Evolutionary conservation across 2,329 filamentous ascomycete species (phyloP).

Genomic region (Diplodia seriata): DNA sequence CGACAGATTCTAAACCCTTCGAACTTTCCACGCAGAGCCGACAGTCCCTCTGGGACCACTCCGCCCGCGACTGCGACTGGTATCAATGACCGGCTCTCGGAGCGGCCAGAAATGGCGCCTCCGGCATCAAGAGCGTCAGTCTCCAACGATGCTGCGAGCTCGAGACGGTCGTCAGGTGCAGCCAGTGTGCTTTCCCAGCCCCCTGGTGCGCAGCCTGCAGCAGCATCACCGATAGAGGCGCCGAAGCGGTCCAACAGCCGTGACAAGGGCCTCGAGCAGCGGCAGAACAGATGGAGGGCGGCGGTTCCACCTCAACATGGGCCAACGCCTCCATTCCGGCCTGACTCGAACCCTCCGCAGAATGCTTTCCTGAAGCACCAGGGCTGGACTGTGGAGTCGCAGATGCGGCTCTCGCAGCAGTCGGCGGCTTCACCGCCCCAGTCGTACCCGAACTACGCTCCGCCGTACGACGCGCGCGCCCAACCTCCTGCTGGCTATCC

Average conservation of each 20-base stretch:
- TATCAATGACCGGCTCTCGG: conserved; percentile 21
- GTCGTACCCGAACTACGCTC: conserved; percentile 20
- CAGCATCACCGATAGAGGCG: conserved; percentile 17
- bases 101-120: conserved; percentile 32
- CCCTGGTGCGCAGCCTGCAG: not conserved
- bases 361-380: conserved; percentile 31
- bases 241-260: conserved; percentile 30
- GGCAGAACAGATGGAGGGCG: conserved; percentile 32
- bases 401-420: conserved; percentile 26
- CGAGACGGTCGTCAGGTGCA: conserved; percentile 29
- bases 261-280: conserved; percentile 31
- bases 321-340: conserved; percentile 27
- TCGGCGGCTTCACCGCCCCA: conserved; percentile 21
- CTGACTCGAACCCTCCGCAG: conserved; percentile 29
- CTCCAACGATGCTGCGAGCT: conserved; percentile 23
- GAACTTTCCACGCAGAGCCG: conserved; percentile 13
- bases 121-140: conserved; percentile 28
- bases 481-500: conserved; percentile 17
- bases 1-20: conserved; percentile 33
- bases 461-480: conserved; percentile 27
- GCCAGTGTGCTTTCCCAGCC: conserved; percentile 29
- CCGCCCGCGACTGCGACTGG: conserved; percentile 11
- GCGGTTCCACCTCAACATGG: conserved; percentile 31
- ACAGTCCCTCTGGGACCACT: conserved; percentile 18
- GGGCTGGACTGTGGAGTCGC: conserved; percentile 30